Percentiles rank a stretch among this genome's conserved stretches.
Evolutionary conservation across 768 basidiomycete genomes (phyloP).

Genomic region (Mycena belliarum): DNA sequence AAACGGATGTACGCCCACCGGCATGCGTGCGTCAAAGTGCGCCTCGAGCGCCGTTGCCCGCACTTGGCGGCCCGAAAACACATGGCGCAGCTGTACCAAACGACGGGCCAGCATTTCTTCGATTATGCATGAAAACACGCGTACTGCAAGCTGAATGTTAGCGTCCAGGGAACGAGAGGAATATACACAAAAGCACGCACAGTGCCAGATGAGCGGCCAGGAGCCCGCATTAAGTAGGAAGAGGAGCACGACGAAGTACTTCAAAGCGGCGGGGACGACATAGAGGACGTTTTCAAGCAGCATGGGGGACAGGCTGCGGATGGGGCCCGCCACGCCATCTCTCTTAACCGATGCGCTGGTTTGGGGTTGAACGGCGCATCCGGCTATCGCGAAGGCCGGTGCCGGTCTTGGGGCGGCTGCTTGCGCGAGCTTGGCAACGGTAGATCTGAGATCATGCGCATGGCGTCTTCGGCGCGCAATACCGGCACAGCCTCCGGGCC

Average conservation of each 20-base stretch:
- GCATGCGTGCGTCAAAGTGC: conserved; percentile 20
- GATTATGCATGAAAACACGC: conserved; percentile 5
- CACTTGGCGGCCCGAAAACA: conserved; percentile 37
- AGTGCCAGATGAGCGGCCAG: conserved; percentile 17
- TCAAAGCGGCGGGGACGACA: neutral
- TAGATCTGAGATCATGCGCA: too few species aligned
- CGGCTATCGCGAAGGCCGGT: neutral
- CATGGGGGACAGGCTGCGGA: too few species aligned
- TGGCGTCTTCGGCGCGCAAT: too few species aligned
- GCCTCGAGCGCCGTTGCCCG: conserved; percentile 27
- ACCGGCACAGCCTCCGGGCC: too few species aligned
- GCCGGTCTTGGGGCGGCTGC: neutral
- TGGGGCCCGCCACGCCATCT: too few species aligned
- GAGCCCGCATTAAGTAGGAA: conserved; percentile 12
- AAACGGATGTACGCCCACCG: conserved; percentile 61
- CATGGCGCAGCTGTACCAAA: conserved; percentile 29
- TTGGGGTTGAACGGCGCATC: too few species aligned
- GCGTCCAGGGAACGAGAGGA: neutral
- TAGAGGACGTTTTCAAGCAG: too few species aligned
- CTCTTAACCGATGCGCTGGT: too few species aligned
- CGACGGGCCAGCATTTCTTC: conserved; percentile 19
- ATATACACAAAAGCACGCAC: neutral
- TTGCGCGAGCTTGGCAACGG: neutral
- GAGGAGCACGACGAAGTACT: conserved; percentile 1
- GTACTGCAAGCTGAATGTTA: neutral